A percentile compares a stretch with the other conserved stretches of the same genome.
phyloP scores from a whole-genome alignment of 805 yeast species.

The Phaffomyces antillensis region DNA sequence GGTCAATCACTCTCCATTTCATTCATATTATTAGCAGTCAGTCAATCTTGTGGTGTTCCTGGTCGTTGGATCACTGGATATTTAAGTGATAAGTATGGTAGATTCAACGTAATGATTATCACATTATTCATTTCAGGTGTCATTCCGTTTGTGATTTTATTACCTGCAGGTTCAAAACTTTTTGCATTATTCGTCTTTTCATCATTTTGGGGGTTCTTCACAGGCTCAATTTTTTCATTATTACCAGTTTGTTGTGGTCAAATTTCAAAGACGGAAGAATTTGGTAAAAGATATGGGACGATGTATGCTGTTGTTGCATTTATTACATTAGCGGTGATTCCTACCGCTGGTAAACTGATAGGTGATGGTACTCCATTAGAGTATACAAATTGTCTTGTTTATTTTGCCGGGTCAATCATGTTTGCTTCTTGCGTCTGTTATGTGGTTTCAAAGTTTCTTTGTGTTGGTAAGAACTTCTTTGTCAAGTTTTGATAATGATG shows the following conservation, averaged over 20 bases:
- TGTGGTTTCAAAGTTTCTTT: constrained; percentile 31
- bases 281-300: constrained; percentile 49
- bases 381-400: constrained; percentile 30
- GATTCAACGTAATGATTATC: constrained; percentile 45
- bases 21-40: constrained; percentile 38
- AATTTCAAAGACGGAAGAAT: constrained; percentile 44
- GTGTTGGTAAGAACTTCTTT: not conserved
- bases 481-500: not conserved
- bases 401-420: constrained; percentile 29
- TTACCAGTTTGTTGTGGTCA: constrained; percentile 55
- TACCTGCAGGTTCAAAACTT: constrained; percentile 28
- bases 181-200: constrained; percentile 36
- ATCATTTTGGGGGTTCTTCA: constrained; percentile 43
- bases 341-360: constrained; percentile 44
- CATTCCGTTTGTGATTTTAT: constrained; percentile 30
- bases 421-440: constrained; percentile 33
- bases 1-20: constrained; percentile 35
- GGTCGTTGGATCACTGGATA: constrained; percentile 39
- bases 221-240: constrained; percentile 48
- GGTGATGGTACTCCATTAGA: constrained; percentile 27
- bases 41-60: constrained; percentile 35
- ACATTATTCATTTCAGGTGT: constrained; percentile 25
- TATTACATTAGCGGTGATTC: constrained; percentile 42
- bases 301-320: constrained; percentile 54
- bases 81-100: constrained; percentile 39